A percentile compares a stretch with the other conserved stretches of the same genome.
Conservation (phyloP, 768 basidiomycete genomes). For the Rhodotorula sphaerocarpa region DNA sequence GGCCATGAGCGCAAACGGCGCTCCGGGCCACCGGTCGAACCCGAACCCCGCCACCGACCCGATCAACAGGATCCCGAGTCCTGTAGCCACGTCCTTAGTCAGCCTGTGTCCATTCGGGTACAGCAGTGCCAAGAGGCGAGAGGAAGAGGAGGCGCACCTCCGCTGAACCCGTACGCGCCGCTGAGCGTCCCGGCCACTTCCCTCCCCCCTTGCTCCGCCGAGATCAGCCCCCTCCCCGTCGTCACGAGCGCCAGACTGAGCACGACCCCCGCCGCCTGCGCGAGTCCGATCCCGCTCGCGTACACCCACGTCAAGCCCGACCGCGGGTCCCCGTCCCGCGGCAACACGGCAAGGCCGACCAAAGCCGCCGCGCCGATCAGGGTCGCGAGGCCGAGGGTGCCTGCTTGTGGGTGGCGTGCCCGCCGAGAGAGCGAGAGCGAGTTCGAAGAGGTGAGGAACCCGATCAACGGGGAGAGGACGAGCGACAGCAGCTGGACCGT, state of each 20-base stretch:
- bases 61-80: constrained; percentile 22
- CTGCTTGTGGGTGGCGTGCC: not conserved
- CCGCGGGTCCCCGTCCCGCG: constrained; percentile 6
- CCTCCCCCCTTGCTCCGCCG: not conserved
- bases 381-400: constrained; percentile 5
- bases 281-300: constrained; percentile 3
- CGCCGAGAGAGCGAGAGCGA: not conserved
- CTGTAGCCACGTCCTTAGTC: not conserved
- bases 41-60: constrained; percentile 6
- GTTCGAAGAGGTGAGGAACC: constrained; percentile 4
- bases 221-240: not conserved
- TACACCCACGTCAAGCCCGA: not conserved
- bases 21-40: constrained; percentile 7
- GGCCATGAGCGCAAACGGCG: constrained; percentile 9
- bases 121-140: too few relatives aligned
- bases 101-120: not conserved
- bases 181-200: constrained; percentile 19
- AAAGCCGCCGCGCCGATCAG: constrained; percentile 3
- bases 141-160: not conserved
- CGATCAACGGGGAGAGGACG: constrained; percentile 24
- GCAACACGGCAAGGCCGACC: constrained; percentile 1
- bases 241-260: constrained; percentile 19
- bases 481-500: constrained; percentile 28
- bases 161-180: constrained; percentile 16
- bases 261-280: constrained; percentile 20